phyloP scores from a whole-genome alignment of 352 stramenopile species.

The Thalassiosira livingstoniorum region DNA sequence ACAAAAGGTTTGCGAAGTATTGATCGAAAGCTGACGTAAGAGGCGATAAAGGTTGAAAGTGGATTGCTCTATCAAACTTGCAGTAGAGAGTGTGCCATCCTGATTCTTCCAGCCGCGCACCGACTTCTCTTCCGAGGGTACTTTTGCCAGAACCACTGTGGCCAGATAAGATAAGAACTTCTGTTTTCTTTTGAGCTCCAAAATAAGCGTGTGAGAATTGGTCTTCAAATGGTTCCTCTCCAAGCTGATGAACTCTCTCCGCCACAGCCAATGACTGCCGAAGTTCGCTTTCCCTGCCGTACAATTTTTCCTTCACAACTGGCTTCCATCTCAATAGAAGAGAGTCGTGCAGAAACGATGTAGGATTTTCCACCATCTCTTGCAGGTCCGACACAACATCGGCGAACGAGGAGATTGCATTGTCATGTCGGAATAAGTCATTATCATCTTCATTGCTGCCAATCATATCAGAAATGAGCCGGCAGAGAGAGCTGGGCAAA shows the following conservation, averaged over 20 bases:
- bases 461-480: constrained; percentile 37
- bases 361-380: constrained; percentile 27
- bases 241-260: too few species aligned
- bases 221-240: too few species aligned
- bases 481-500: constrained; percentile 7
- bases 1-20: constrained; percentile 17
- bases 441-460: constrained; percentile 1
- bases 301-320: constrained; percentile 18
- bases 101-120: constrained; percentile 10
- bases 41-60: constrained; percentile 10
- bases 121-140: constrained; percentile 24
- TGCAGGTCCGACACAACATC: constrained; percentile 21
- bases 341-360: constrained; percentile 27
- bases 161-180: constrained; percentile 36
- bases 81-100: constrained; percentile 39
- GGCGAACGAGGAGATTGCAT: not conserved
- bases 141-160: constrained; percentile 38
- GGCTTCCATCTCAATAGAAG: constrained; percentile 17
- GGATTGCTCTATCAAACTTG: constrained; percentile 32
- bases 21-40: constrained; percentile 42
- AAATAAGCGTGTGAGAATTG: too few species aligned
- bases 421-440: not conserved
- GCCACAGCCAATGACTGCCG: not conserved
- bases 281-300: constrained; percentile 27
- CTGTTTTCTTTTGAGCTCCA: not conserved